Evolutionary conservation across 495 filamentous ascomycete species (phyloP).

Genomic region (Xylaria venustula): DNA sequence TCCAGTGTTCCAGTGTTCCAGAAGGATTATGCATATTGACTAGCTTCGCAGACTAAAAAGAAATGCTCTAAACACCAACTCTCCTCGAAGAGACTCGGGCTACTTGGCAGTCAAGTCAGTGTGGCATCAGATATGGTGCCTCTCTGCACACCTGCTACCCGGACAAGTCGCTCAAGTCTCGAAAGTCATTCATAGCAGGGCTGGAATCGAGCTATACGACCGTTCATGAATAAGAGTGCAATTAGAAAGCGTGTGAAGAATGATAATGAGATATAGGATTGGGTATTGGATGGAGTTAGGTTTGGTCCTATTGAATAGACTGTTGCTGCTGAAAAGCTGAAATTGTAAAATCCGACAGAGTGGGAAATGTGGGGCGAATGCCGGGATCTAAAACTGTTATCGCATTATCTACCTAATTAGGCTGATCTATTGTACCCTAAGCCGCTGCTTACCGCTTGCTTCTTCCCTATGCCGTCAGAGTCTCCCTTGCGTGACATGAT

Average conservation of each 20-base stretch:
- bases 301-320: not conserved
- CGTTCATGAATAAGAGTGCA: not conserved
- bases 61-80: not conserved
- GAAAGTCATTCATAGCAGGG: constrained; percentile 4
- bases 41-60: not conserved
- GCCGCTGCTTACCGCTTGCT: not conserved
- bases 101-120: constrained; percentile 10
- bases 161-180: constrained; percentile 10
- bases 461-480: not conserved
- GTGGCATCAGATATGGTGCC: constrained; percentile 26
- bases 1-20: not conserved
- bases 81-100: not conserved
- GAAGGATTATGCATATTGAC: not conserved
- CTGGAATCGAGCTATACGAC: not conserved
- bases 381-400: not conserved
- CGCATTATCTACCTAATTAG: not conserved
- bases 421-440: not conserved
- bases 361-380: not conserved
- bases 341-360: constrained; percentile 5
- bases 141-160: constrained; percentile 10
- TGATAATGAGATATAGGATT: not conserved
- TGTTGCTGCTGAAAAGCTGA: not conserved
- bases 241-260: not conserved
- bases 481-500: not conserved
- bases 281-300: not conserved